Evolutionary conservation across 768 basidiomycete species (phyloP).

Genomic region (Myochromella boudieri): DNA sequence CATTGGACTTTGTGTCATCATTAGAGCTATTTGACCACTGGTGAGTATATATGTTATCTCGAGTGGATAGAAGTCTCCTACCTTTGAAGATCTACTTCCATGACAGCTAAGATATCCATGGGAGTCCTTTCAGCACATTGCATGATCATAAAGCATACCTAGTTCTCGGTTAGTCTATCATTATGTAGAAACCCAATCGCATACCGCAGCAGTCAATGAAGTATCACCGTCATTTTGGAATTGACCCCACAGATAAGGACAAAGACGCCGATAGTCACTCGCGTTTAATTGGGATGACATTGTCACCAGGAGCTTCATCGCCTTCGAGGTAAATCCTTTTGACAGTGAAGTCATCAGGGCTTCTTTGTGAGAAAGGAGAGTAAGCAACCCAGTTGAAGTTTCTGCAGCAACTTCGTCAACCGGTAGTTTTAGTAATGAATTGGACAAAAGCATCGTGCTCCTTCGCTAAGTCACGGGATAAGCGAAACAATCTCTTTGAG

Average conservation of each 20-base stretch:
- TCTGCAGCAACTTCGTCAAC: conserved; percentile 10
- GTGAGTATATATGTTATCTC: neutral
- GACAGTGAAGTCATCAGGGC: conserved; percentile 42
- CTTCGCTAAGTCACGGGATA: conserved; percentile 31
- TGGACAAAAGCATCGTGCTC: conserved; percentile 39
- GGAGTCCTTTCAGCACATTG: conserved; percentile 68
- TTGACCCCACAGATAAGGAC: conserved; percentile 57
- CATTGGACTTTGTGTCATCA: conserved; percentile 44
- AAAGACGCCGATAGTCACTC: conserved; percentile 52
- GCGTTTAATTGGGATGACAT: conserved; percentile 53
- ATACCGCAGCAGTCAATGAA: conserved; percentile 48
- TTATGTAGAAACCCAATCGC: conserved; percentile 16
- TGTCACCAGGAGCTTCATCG: conserved; percentile 61
- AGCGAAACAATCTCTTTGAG: conserved; percentile 18
- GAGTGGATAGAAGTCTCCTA: conserved; percentile 21
- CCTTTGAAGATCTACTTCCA: conserved; percentile 60
- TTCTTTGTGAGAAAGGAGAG: conserved; percentile 34
- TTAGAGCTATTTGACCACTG: conserved; percentile 43
- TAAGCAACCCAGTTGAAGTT: conserved; percentile 29
- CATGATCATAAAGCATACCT: conserved; percentile 70
- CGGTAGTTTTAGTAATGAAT: conserved; percentile 21
- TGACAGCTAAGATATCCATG: conserved; percentile 42
- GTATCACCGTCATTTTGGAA: conserved; percentile 45
- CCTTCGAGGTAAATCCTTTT: conserved; percentile 44
- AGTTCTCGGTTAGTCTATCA: conserved; percentile 1